Conservation (phyloP, 331 rosid genomes). For the Acacia concinna region DNA sequence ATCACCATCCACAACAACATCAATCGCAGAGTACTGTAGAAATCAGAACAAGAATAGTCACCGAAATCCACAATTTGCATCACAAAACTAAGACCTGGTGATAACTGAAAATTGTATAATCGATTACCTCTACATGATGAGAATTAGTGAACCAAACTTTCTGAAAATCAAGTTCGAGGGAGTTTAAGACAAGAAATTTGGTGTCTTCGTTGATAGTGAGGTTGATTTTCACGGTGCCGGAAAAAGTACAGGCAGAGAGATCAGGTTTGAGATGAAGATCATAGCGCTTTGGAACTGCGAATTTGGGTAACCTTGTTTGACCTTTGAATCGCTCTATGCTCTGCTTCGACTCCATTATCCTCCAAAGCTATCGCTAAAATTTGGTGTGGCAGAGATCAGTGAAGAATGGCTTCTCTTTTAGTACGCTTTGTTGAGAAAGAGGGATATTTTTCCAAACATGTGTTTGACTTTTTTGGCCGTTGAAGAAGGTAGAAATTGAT, state of each 20-base stretch:
- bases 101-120: not conserved
- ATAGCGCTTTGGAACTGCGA: slow-evolving; percentile 50
- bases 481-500: not conserved
- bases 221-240: slow-evolving; percentile 41
- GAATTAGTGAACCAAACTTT: slow-evolving; percentile 46
- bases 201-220: slow-evolving; percentile 44
- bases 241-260: slow-evolving; percentile 51
- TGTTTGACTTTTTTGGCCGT: not conserved
- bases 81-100: not conserved
- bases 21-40: slow-evolving; percentile 40
- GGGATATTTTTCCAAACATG: not conserved
- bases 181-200: slow-evolving; percentile 51
- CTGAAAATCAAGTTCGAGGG: slow-evolving; percentile 55
- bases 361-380: not conserved
- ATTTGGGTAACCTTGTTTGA: slow-evolving; percentile 52
- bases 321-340: slow-evolving; percentile 55
- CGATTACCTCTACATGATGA: slow-evolving; percentile 39
- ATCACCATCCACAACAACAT: slow-evolving; percentile 50
- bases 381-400: not conserved
- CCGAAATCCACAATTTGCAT: not conserved
- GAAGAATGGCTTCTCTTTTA: not conserved
- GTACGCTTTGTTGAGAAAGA: not conserved
- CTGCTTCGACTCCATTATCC: slow-evolving; percentile 44
- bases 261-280: slow-evolving; percentile 60
- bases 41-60: slow-evolving; percentile 7